Evolutionary conservation across 345 rosid genomes (phyloP).

Genomic region (Turritis glabra): DNA sequence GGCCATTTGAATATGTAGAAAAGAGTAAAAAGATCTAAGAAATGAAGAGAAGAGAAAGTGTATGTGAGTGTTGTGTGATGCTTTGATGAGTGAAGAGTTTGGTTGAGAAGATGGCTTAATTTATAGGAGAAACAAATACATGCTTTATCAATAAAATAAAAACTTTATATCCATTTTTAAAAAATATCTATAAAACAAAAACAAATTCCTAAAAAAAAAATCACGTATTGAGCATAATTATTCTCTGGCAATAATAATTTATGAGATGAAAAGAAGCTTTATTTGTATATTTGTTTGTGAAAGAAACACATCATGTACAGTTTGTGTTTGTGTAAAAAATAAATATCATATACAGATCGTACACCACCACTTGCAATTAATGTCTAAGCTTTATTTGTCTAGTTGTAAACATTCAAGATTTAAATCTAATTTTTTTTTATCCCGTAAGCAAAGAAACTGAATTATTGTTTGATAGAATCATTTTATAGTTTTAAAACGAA

Average conservation of each 20-base stretch:
- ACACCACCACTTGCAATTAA: background rate
- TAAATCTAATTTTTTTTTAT: background rate
- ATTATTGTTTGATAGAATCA: background rate
- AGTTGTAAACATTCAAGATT: background rate
- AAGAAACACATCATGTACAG: slow-evolving; percentile 21
- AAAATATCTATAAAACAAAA: background rate
- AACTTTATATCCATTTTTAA: background rate
- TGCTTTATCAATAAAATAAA: background rate
- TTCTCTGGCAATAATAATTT: slow-evolving; percentile 27
- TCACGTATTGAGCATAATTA: slow-evolving; percentile 5
- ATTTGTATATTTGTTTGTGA: slow-evolving; percentile 24
- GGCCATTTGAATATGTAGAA: slow-evolving; percentile 38
- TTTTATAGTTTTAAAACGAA: background rate
- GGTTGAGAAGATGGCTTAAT: slow-evolving; percentile 29
- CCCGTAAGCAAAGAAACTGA: background rate
- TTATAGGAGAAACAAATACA: slow-evolving; percentile 36
- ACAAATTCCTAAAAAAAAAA: background rate
- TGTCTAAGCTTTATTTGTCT: too few relatives aligned
- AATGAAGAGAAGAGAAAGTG: slow-evolving; percentile 9
- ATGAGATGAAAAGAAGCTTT: slow-evolving; percentile 28
- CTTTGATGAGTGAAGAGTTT: slow-evolving; percentile 37
- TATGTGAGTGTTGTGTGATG: slow-evolving; percentile 24
- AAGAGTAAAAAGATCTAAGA: slow-evolving; percentile 1
- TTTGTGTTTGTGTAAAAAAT: background rate
- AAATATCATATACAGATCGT: background rate